A percentile compares a stretch with the other conserved stretches of the same genome.
phyloP scores from a whole-genome alignment of 1,284 basidiomycete species.

The Rhodotorula sp. region DNA sequence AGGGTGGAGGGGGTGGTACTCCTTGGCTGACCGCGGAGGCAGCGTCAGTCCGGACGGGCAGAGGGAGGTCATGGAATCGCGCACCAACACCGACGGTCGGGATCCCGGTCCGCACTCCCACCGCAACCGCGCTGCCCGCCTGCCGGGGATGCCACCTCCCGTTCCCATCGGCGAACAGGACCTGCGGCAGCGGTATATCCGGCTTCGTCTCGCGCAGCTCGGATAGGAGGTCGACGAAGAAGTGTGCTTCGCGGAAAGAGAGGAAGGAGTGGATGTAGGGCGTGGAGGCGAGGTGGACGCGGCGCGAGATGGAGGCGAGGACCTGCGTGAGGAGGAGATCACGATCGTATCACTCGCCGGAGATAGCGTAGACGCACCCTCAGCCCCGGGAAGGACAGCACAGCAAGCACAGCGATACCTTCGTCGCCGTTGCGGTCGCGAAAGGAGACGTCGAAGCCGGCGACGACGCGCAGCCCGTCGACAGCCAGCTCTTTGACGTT shows the following conservation, averaged over 20 bases:
- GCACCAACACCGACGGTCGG: constrained; percentile 46
- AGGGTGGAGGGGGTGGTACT: constrained; percentile 44
- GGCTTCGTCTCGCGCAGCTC: constrained; percentile 19
- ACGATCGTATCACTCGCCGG: fast-evolving
- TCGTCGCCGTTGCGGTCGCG: constrained; percentile 30
- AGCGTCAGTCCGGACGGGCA: neutral
- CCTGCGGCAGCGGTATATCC: constrained; percentile 39
- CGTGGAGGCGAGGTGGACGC: constrained; percentile 35
- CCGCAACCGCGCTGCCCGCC: constrained; percentile 47
- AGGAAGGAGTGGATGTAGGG: constrained; percentile 51
- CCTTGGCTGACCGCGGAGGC: constrained; percentile 40
- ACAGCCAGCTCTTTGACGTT: constrained; percentile 8
- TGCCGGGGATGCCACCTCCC: constrained; percentile 47
- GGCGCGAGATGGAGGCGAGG: constrained; percentile 35
- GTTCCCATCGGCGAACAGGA: constrained; percentile 50
- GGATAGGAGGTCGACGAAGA: constrained; percentile 42
- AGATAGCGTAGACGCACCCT: constrained; percentile 34
- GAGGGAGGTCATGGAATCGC: neutral
- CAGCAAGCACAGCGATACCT: constrained; percentile 46
- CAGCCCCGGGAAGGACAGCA: constrained; percentile 46
- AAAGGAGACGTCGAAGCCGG: constrained; percentile 49
- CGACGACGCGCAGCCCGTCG: constrained; percentile 42
- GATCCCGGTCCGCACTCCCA: constrained; percentile 45
- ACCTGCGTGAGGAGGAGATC: constrained; percentile 28
- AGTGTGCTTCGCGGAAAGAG: constrained; percentile 47